Conservation (phyloP, 106 monocot genomes). For the Vanilla planifolia region DNA sequence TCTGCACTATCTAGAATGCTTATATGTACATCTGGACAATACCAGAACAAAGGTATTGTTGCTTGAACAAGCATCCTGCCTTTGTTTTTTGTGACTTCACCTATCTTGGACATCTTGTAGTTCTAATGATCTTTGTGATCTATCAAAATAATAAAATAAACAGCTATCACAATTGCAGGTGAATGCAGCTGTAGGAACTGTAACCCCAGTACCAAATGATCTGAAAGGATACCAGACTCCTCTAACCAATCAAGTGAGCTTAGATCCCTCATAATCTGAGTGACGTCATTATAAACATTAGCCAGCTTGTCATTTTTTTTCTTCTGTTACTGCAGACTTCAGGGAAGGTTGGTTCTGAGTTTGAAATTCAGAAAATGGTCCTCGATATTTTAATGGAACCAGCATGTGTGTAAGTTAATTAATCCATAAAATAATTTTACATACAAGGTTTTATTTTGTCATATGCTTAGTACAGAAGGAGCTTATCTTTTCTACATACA, state of each 20-base stretch:
- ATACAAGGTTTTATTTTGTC: too few relatives aligned
- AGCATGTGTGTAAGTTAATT: slow-evolving; percentile 4
- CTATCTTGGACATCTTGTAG: not conserved
- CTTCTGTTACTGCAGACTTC: not conserved
- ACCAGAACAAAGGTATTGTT: slow-evolving; percentile 11
- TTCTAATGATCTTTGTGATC: not conserved
- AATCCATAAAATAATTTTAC: too few relatives aligned
- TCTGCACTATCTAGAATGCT: slow-evolving; percentile 6
- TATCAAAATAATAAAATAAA: not conserved
- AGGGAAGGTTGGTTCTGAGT: not conserved
- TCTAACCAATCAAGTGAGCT: slow-evolving; percentile 6
- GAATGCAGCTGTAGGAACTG: slow-evolving; percentile 2
- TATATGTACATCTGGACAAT: slow-evolving; percentile 11
- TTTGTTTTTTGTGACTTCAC: not conserved
- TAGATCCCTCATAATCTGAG: not conserved
- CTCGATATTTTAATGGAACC: slow-evolving; percentile 11
- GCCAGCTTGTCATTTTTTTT: not conserved
- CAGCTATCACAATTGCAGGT: not conserved
- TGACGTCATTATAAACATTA: not conserved
- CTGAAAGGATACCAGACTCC: slow-evolving; percentile 14
- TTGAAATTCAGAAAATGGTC: slow-evolving; percentile 7
- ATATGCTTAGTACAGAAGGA: too few relatives aligned
- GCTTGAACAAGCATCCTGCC: not conserved
- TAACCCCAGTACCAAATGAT: slow-evolving; percentile 4
- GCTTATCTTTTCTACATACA: too few relatives aligned